phyloP scores from a whole-genome alignment of 2,329 filamentous ascomycete species.

The Thielaviopsis punctulata region DNA sequence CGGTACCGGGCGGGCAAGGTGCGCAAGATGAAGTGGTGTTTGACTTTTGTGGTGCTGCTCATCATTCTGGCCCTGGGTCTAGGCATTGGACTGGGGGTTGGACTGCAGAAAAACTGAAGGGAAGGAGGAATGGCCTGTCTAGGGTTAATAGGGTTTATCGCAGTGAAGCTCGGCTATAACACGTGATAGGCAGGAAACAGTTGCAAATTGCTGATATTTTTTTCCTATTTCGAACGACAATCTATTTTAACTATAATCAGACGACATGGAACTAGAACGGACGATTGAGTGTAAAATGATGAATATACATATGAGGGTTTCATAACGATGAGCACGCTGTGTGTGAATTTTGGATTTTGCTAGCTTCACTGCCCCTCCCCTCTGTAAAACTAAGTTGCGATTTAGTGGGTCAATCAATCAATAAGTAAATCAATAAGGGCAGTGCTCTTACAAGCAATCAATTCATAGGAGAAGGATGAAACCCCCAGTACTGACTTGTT shows the following conservation, averaged over 20 bases:
- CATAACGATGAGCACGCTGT: background rate
- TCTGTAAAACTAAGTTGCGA: too few species aligned
- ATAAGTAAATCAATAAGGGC: too few species aligned
- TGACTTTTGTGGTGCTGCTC: conserved; percentile 42
- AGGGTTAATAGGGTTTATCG: background rate
- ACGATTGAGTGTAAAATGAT: background rate
- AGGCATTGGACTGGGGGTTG: conserved; percentile 36
- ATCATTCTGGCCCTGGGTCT: conserved; percentile 38
- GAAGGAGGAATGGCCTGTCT: background rate
- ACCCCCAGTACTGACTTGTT: too few species aligned
- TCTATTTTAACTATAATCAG: too few species aligned
- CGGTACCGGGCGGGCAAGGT: conserved; percentile 47
- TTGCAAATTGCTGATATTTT: too few species aligned
- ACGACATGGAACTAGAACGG: background rate
- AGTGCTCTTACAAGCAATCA: too few species aligned
- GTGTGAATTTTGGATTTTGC: background rate
- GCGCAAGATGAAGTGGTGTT: conserved; percentile 67
- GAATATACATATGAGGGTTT: background rate
- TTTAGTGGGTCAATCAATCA: too few species aligned
- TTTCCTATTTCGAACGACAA: too few species aligned
- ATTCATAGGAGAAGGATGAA: too few species aligned
- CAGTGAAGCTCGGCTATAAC: background rate
- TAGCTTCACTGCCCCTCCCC: too few species aligned
- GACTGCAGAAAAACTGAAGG: conserved; percentile 15
- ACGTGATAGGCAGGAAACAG: too few species aligned